Evolutionary conservation across 2,329 filamentous ascomycete genomes (phyloP).

Genomic region (Cladosporium sphaerospermum): DNA sequence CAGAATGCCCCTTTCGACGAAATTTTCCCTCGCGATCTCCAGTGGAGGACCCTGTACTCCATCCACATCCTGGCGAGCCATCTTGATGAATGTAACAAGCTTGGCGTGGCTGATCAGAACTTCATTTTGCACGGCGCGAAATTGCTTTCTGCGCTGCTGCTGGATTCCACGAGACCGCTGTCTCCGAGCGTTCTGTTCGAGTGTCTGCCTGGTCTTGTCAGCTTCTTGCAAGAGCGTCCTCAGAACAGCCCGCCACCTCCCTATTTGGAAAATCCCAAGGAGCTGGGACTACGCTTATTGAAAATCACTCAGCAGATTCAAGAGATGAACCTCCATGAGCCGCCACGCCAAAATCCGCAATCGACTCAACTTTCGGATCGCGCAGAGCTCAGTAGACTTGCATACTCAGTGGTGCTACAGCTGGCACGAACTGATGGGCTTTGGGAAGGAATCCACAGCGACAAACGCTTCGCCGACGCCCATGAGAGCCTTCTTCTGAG

Average conservation of each 20-base stretch:
- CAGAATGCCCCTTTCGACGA: conserved; percentile 49
- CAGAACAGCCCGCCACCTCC: conserved; percentile 8
- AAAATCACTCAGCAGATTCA: conserved; percentile 11
- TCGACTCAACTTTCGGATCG: neutral
- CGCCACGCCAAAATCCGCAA: neutral
- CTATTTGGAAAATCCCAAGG: conserved; percentile 20
- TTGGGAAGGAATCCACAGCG: conserved; percentile 25
- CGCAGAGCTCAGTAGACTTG: conserved; percentile 5
- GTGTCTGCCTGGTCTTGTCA: conserved; percentile 17
- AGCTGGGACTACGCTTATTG: conserved; percentile 18
- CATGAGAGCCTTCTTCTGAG: conserved; percentile 28
- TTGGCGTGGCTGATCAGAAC: conserved; percentile 23
- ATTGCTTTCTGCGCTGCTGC: conserved; percentile 21
- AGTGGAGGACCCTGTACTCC: conserved; percentile 63
- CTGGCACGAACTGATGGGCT: conserved; percentile 5
- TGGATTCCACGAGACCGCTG: conserved; percentile 15
- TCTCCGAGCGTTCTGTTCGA: conserved; percentile 12
- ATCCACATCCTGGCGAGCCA: conserved; percentile 61
- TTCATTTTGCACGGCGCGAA: conserved; percentile 25
- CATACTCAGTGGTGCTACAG: conserved; percentile 6
- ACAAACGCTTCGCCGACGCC: conserved; percentile 34
- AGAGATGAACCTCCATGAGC: neutral
- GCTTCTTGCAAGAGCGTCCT: conserved; percentile 22
- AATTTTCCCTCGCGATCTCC: conserved; percentile 62
- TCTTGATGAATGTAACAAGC: conserved; percentile 35